Percentiles rank a stretch among this genome's conserved stretches.
phyloP scores from a whole-genome alignment of 305 asterid species.

The Coffea humblotiana region DNA sequence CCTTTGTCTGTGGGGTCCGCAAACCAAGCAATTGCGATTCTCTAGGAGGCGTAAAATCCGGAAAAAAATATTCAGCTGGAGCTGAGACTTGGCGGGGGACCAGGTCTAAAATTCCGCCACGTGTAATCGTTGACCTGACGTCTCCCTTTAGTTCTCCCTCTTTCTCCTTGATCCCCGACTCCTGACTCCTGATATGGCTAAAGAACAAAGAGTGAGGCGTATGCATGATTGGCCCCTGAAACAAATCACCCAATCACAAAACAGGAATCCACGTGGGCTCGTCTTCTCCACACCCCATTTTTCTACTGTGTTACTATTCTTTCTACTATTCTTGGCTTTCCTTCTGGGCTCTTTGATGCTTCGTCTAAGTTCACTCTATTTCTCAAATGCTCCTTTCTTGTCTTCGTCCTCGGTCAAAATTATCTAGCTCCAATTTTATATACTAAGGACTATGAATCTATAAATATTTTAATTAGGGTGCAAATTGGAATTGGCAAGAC shows the following conservation, averaged over 20 bases:
- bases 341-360: no score
- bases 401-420: not conserved
- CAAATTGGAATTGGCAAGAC: not conserved
- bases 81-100: constrained; percentile 11
- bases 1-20: constrained; percentile 17
- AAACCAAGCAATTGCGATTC: constrained; percentile 13
- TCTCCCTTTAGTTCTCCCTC: not conserved
- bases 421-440: not conserved
- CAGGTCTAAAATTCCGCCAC: constrained; percentile 14
- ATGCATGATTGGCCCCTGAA: constrained; percentile 7
- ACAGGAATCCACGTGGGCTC: constrained; percentile 25
- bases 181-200: not conserved
- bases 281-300: not conserved
- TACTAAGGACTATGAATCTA: not conserved
- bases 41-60: constrained; percentile 27
- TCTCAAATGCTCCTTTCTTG: not conserved
- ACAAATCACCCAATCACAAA: constrained; percentile 16
- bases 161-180: not conserved
- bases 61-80: constrained; percentile 16
- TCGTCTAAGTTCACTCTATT: not conserved
- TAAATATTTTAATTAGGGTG: not conserved
- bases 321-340: not conserved
- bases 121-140: constrained; percentile 27
- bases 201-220: constrained; percentile 6
- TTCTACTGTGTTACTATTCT: not conserved